Base-by-base conservation (phyloP, 2,329 filamentous ascomycete species). In the Aspergillus sp. region DNA sequence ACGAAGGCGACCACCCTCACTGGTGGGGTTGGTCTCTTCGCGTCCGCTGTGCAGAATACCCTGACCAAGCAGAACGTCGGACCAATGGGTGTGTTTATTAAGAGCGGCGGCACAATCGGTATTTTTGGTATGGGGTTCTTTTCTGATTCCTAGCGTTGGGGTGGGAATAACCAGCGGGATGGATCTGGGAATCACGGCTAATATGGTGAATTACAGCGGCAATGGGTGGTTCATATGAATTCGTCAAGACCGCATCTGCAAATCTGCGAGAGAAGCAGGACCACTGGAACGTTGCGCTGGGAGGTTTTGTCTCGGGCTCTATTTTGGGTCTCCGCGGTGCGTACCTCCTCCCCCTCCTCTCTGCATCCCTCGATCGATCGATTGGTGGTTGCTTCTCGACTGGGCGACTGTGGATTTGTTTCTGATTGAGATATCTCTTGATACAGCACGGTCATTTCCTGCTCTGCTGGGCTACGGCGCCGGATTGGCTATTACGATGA, bases 261-360 rank as follows among this genome's bases (percentile, higher is more conserved):
- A 96, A 96, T 72, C 74, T 96, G 55, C 83, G 89, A 61, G 78
- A 89, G 69, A 88, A 85, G 73, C 81, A 95, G 49, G 90, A 95
- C 65, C 73, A 76, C 55, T 84, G 79, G 72, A 93, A 90, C 68
- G 74, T 82, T 47, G 79, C 81, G 36, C 73, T 89, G 51, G 88
- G 83, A 55, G 88, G 88, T 46, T 88, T 93, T 68, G 73, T 86
- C 43, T 82, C 79, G 43, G 90, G 90, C 54, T 74, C 81, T 39
- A 74, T 88, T 45, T 62, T 90, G 41, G 90, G 88, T 46, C 65
- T 94, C 48, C 75, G 76, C 59, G 78, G 89, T 94, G 78, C 48
- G 68, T 62, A 29, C 12, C 36, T 30, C 29, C 34, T 36, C 10
- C n/a, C 8, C 19, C 34, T 34, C 9, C 34, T 36, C 26, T 36